Percentiles rank a stretch among this genome's conserved stretches.
Evolutionary conservation across 495 filamentous ascomycete genomes (phyloP).

Genomic region (Staphylotrichum tortipilum): DNA sequence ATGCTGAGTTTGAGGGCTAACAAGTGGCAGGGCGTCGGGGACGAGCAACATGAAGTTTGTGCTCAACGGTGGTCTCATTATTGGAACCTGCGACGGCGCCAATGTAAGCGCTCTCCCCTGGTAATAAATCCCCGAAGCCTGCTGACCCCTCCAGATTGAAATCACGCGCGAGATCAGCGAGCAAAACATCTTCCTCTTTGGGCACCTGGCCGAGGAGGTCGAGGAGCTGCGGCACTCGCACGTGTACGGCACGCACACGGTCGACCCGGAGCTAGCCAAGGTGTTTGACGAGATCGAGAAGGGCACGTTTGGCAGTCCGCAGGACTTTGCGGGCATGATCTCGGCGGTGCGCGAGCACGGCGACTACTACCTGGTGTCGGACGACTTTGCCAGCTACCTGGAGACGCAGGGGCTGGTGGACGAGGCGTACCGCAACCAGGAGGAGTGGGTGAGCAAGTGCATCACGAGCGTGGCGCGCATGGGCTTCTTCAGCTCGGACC

Average conservation of each 20-base stretch:
- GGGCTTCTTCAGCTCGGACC: conserved; percentile 94
- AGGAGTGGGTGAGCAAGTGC: conserved; percentile 82
- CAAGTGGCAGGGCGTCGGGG: conserved; percentile 38
- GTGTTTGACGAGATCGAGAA: conserved; percentile 78
- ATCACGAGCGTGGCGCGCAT: conserved; percentile 80
- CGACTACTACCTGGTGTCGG: conserved; percentile 94
- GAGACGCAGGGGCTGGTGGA: conserved; percentile 85
- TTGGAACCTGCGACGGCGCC: conserved; percentile 94
- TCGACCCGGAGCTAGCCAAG: conserved; percentile 64
- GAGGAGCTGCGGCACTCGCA: conserved; percentile 92
- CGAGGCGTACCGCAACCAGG: conserved; percentile 79
- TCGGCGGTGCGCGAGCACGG: conserved; percentile 81
- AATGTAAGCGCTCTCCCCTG: conserved; percentile 55
- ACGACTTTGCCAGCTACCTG: conserved; percentile 91
- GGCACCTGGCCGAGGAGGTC: conserved; percentile 91
- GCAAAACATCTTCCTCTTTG: conserved; percentile 96
- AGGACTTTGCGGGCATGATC: conserved; percentile 69
- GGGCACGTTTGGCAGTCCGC: conserved; percentile 67
- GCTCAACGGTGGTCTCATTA: conserved; percentile 91
- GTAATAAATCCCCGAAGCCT: not conserved
- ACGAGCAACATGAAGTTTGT: conserved; percentile 97
- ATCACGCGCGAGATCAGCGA: conserved; percentile 96
- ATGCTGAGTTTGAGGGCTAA: conserved; percentile 25
- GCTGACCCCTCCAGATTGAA: conserved; percentile 60
- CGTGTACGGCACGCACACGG: conserved; percentile 64